Conservation (phyloP, 495 filamentous ascomycete species). For the Alectoria sarmentosa region DNA sequence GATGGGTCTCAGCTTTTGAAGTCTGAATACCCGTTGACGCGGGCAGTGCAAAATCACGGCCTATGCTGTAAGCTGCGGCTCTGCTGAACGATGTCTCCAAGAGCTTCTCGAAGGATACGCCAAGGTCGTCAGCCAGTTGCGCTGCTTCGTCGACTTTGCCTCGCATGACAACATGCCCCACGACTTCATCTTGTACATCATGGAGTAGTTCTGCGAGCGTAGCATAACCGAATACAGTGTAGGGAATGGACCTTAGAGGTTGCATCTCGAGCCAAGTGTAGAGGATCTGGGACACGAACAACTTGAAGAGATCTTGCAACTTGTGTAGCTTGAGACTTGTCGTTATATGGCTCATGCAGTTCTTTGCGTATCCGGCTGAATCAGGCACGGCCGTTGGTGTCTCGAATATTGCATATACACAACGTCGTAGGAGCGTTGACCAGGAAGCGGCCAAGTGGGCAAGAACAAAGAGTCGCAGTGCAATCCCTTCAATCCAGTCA, state of each 20-base stretch:
- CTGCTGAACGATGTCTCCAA: conserved; percentile 67
- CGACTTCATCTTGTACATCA: conserved; percentile 71
- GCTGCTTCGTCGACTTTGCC: conserved; percentile 55
- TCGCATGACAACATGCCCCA: conserved; percentile 80
- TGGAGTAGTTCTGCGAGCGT: conserved; percentile 60
- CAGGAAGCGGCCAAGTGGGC: conserved; percentile 67
- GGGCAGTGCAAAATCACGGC: conserved; percentile 62
- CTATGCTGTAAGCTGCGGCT: conserved; percentile 75
- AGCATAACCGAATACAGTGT: conserved; percentile 69
- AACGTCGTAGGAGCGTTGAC: conserved; percentile 73
- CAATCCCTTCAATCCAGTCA: conserved; percentile 74
- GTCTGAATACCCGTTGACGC: conserved; percentile 43
- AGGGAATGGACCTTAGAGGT: conserved; percentile 63
- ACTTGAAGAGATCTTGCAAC: conserved; percentile 64
- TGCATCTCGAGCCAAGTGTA: conserved; percentile 79
- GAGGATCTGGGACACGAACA: conserved; percentile 88
- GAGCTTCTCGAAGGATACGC: conserved; percentile 47
- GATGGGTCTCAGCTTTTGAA: conserved; percentile 57
- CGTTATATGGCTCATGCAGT: conserved; percentile 61
- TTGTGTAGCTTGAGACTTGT: conserved; percentile 53
- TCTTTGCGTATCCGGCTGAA: conserved; percentile 60
- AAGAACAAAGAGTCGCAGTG: conserved; percentile 70
- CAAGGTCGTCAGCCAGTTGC: conserved; percentile 51
- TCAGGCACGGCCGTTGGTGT: conserved; percentile 61
- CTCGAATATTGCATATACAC: conserved; percentile 90